Evolutionary conservation across 176 grass and related monocot species (phyloP).

Genomic region (Oryza punctata): DNA sequence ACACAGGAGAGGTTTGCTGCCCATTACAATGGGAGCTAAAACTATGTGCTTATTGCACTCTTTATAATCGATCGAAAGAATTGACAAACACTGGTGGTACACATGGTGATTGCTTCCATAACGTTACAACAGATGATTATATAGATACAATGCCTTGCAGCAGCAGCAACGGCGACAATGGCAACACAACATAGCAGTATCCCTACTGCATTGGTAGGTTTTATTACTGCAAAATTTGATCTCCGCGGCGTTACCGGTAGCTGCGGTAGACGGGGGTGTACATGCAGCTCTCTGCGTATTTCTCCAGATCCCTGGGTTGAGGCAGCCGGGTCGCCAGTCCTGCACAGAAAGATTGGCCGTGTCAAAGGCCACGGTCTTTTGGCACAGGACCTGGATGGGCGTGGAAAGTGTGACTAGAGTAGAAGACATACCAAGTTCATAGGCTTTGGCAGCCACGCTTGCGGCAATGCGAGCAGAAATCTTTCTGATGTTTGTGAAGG

Average conservation of each 20-base stretch:
- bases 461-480: constrained; percentile 90
- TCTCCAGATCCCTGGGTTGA: constrained; percentile 68
- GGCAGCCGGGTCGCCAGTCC: constrained; percentile 83
- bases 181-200: constrained; percentile 25
- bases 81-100: constrained; percentile 18
- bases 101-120: constrained; percentile 25
- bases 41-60: not conserved
- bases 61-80: constrained; percentile 5
- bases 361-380: not conserved
- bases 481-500: constrained; percentile 86
- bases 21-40: too few relatives aligned
- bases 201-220: constrained; percentile 28
- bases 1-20: too few relatives aligned
- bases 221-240: constrained; percentile 66
- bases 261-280: constrained; percentile 80
- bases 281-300: constrained; percentile 95
- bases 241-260: constrained; percentile 56
- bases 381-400: not conserved
- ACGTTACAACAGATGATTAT: constrained; percentile 34
- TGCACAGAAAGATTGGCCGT: constrained; percentile 22
- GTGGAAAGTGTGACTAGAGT: not conserved
- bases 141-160: constrained; percentile 2
- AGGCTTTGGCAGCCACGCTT: constrained; percentile 84
- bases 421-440: constrained; percentile 76
- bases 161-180: constrained; percentile 6